Conservation (phyloP, 2,329 filamentous ascomycete genomes). For the Magnaporthales sp. region DNA sequence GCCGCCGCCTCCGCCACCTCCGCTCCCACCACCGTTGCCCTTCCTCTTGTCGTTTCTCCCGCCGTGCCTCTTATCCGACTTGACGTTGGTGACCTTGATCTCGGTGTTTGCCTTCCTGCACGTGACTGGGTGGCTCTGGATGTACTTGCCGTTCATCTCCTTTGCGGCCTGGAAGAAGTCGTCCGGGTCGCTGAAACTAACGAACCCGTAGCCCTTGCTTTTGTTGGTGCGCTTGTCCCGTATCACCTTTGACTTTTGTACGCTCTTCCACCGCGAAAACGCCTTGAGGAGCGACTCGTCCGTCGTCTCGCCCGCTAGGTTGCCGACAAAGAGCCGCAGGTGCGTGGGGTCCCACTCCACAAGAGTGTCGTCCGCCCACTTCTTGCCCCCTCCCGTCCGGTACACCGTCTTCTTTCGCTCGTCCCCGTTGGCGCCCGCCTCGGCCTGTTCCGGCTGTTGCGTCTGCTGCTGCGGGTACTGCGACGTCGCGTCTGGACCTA, state of each 20-base stretch:
- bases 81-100: constrained; percentile 67
- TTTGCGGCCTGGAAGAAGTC: constrained; percentile 94
- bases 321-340: constrained; percentile 91
- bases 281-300: constrained; percentile 94
- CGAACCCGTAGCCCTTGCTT: constrained; percentile 92
- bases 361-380: constrained; percentile 80
- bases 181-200: constrained; percentile 90
- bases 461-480: constrained; percentile 9
- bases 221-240: constrained; percentile 95
- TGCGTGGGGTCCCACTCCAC: constrained; percentile 95
- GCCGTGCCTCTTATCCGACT: constrained; percentile 44
- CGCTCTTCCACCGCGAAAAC: constrained; percentile 77
- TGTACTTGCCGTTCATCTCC: constrained; percentile 99
- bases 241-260: constrained; percentile 88
- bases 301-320: constrained; percentile 93
- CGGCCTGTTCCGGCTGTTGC: constrained; percentile 21
- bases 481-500: constrained; percentile 15
- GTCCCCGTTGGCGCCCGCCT: constrained; percentile 37
- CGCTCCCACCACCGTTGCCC: constrained; percentile 22
- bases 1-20: constrained; percentile 20
- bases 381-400: constrained; percentile 81
- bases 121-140: constrained; percentile 88
- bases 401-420: constrained; percentile 79
- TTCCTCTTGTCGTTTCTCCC: constrained; percentile 38
- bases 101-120: constrained; percentile 86